phyloP scores from a whole-genome alignment of 305 asterid genomes.

The Fraxinus angustifolia region DNA sequence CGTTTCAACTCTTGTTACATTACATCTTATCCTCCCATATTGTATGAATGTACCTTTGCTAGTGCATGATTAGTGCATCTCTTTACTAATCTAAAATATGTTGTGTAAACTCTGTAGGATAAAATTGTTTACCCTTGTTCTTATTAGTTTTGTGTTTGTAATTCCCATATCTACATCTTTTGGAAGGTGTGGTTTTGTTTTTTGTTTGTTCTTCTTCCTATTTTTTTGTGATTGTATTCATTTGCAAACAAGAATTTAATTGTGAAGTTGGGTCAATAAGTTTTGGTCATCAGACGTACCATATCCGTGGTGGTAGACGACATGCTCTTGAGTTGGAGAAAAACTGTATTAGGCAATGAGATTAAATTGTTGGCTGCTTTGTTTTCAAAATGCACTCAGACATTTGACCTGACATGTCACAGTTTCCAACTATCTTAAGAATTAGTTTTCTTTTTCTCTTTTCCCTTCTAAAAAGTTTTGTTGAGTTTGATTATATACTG shows the following conservation, averaged over 20 bases:
- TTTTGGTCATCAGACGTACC: neutral
- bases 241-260: neutral
- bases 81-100: neutral
- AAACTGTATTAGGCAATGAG: neutral
- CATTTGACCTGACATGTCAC: neutral
- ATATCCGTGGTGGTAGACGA: neutral
- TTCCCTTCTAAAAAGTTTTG: neutral
- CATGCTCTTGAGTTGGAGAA: neutral
- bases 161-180: neutral
- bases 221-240: neutral
- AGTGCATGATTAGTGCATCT: constrained; percentile 5
- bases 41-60: constrained; percentile 13
- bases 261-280: neutral
- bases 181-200: neutral
- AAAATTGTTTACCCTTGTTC: neutral
- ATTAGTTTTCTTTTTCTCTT: neutral
- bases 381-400: neutral
- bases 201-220: no score
- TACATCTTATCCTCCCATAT: constrained; percentile 6
- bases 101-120: neutral
- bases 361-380: neutral
- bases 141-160: neutral
- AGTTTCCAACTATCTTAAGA: neutral
- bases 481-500: neutral
- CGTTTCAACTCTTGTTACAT: constrained; percentile 11